phyloP scores from a whole-genome alignment of 2,329 filamentous ascomycete species.

The Sarocladiaceae sp. region DNA sequence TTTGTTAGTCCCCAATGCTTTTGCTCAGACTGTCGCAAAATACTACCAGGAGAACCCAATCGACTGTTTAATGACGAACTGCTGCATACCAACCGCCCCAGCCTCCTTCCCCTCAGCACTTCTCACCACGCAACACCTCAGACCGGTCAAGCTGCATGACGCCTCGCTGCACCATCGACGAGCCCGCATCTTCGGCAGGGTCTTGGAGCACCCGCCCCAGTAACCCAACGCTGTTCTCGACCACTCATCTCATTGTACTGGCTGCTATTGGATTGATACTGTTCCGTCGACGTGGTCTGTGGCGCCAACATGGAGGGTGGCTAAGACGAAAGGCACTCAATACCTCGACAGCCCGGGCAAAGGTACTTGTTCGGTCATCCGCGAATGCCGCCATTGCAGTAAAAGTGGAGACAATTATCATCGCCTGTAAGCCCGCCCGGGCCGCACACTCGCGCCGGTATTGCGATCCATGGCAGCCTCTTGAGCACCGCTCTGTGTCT shows the following conservation, averaged over 20 bases:
- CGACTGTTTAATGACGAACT: too few relatives aligned
- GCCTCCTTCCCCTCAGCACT: background rate
- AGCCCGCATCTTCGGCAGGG: background rate
- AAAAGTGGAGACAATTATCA: background rate
- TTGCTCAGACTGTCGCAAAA: too few relatives aligned
- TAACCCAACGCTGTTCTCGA: background rate
- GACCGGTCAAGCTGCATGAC: too few relatives aligned
- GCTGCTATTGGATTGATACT: background rate
- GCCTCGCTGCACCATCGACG: background rate
- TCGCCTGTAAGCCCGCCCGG: background rate
- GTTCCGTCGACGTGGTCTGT: conserved; percentile 2
- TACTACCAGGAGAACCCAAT: too few relatives aligned
- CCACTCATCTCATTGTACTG: background rate
- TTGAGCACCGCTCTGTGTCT: too few relatives aligned
- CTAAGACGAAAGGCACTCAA: background rate
- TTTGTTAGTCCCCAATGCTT: background rate
- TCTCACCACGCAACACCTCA: background rate
- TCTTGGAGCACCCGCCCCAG: conserved; percentile 2
- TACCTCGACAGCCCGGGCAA: background rate
- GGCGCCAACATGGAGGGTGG: background rate
- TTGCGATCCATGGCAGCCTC: background rate
- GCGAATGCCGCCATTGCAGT: background rate
- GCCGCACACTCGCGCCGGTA: background rate
- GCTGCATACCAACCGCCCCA: too few relatives aligned
- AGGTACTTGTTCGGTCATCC: background rate